Evolutionary conservation across 768 basidiomycete genomes (phyloP), one percentile per base, ranked within the genome.

Genomic region (Suillus subalutaceus): DNA sequence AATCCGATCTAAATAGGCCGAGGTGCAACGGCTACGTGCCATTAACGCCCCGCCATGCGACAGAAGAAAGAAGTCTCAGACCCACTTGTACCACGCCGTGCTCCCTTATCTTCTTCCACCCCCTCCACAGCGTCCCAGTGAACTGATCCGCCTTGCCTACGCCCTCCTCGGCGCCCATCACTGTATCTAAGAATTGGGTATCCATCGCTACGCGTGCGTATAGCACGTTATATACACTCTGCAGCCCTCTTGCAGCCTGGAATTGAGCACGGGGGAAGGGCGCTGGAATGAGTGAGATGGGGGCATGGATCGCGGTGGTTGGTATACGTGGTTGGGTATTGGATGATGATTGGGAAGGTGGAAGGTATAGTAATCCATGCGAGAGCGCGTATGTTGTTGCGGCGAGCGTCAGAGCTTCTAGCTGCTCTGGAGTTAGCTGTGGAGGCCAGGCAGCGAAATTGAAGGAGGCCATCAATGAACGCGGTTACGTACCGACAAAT

Each of bases 1-100:
- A 99, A 79, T 99, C 97, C 12, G 96, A 97, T 63, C 97, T 85
- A 79, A 97, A 97, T 23, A 99, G 79, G 23, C 96, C 96, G 7
- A 99, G 85, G 67, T 97, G 92, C 56, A 93, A 79, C 0, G 88
- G 86, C 96, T 98, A 66, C 0, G 9, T 30, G 62, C 60, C 67
- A 71, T 65, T 18, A 70, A 62, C 44, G n/a, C 26, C 46, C 60
- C 18, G 9, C 7, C 20, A 61, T 20, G 10, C 46, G 13, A 60
- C 8, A 37, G 6, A n/a, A 43, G 13, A 5, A 5, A 46, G 23
- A 48, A 16, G 66, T 55, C 43, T 18, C 6, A 40, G 26, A 67
- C 81, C 63, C 58, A 89, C 88, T 83, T 89, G 88, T 4, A 76
- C 77, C 35, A 85, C 71, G 1, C 88, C 88, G 55, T 89, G 85